phyloP scores from a whole-genome alignment of 225 moss, liverwort and hornwort genomes.

The Physcomitrellopsis africana region DNA sequence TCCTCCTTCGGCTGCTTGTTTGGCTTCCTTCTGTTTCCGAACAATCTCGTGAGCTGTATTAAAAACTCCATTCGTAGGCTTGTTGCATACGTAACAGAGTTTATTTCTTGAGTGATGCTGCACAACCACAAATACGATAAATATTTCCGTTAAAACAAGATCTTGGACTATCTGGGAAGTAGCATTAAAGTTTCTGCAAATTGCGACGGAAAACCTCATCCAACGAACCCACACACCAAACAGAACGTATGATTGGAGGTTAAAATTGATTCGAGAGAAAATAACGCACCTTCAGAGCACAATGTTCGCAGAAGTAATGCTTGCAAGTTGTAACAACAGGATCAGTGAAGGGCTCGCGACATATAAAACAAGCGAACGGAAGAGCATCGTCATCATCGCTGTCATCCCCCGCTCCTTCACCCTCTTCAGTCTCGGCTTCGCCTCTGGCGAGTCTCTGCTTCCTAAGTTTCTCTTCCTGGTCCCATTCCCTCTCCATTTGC shows the following conservation, averaged over 20 bases:
- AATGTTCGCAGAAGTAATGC: slow-evolving; percentile 96
- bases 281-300: slow-evolving; percentile 77
- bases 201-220: slow-evolving; percentile 14
- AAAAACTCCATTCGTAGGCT: slow-evolving; percentile 92
- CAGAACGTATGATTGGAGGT: neutral
- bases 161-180: neutral
- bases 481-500: slow-evolving; percentile 99
- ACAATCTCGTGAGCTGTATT: slow-evolving; percentile 91
- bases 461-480: slow-evolving; percentile 68
- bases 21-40: slow-evolving; percentile 76
- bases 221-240: slow-evolving; percentile 3
- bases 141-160: neutral
- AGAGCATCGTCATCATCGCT: slow-evolving; percentile 82
- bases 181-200: neutral
- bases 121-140: slow-evolving; percentile 28
- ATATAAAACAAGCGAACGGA: slow-evolving; percentile 92
- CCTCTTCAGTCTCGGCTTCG: slow-evolving; percentile 49
- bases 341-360: slow-evolving; percentile 81
- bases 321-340: slow-evolving; percentile 90
- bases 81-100: slow-evolving; percentile 90
- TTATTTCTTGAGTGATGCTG: slow-evolving; percentile 89
- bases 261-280: neutral
- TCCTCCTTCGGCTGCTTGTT: slow-evolving; percentile 44
- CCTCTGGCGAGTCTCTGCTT: slow-evolving; percentile 71
- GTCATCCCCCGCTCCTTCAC: slow-evolving; percentile 47